Evolutionary conservation across 2,329 filamentous ascomycete genomes (phyloP), one percentile per base, ranked within the genome.

Genomic region (Emergomyces orientalis): DNA sequence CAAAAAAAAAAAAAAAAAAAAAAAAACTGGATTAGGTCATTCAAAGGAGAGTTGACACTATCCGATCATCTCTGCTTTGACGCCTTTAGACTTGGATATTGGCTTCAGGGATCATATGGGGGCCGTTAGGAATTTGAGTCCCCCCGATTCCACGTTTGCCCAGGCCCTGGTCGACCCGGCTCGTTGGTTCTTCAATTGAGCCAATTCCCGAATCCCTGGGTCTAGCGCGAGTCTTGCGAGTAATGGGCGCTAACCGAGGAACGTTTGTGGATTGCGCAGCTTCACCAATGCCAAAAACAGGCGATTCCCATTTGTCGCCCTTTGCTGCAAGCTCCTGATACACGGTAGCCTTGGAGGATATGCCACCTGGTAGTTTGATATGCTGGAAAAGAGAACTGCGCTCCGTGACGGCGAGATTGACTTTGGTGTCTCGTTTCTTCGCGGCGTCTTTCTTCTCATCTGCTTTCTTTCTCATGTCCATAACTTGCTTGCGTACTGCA

Each of bases 291-390:
- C 86, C 88, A 80, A 99, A 99, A 71, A 99, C 86, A 11, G 93
- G 91, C 65, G 89, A 95, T 81, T 96, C 88, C 94, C 94, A 99
- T 75, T 86, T 88, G 62, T 96, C 89, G 60, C 94, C 94, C 84
- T 94, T 91, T 68, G 81, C 81, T 9, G 93, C 90, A 63, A 96
- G 82, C 27, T 97, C 86, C 79, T 86, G 90, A 83, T 95, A 97
- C 76, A 96, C 91, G 30, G 90, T 95, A 11, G 93, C 92, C 84
- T 96, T 97, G 79, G 86, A 87, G 69, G 89, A 94, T 74, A 97
- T 93, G 62, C 91, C 92, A 39, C 89, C 89, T 32, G 92, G 91
- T 6, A 99, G 82, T 63, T 87, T 83, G 72, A 99, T 87, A 73
- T 93, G 81, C 71, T 90, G 88, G 87, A 99, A 96, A 67, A 97